Percentiles rank a stretch among this genome's conserved stretches.
These are phyloP conservation scores for Ascosphaera pollenicola DNA, from an alignment of 2,329 filamentous ascomycete genomes.

Conservation along the genomic window DNA sequence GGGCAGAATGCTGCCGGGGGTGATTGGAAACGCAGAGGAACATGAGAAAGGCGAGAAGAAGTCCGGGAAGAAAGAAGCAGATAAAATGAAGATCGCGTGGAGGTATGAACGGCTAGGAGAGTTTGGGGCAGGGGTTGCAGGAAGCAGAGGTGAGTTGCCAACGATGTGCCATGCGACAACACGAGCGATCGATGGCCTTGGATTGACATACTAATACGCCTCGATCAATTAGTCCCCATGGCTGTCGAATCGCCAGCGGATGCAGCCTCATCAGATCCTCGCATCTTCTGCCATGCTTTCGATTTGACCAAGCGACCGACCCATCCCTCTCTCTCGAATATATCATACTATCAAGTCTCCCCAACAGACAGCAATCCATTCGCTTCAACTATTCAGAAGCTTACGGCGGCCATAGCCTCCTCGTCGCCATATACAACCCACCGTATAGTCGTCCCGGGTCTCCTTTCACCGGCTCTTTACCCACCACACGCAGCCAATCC, in stretches of 20 bases:
- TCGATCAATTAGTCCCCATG: background rate
- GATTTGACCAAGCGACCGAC: conserved; percentile 46
- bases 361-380: conserved; percentile 32
- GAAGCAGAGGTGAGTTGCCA: conserved; percentile 35
- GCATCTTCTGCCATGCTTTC: conserved; percentile 49
- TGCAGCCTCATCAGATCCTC: too few relatives aligned
- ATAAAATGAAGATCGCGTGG: conserved; percentile 99
- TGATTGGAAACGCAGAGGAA: conserved; percentile 30
- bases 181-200: background rate
- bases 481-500: conserved; percentile 47
- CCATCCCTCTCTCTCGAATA: conserved; percentile 28
- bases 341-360: conserved; percentile 29
- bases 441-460: conserved; percentile 59
- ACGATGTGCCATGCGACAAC: background rate
- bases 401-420: conserved; percentile 33
- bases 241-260: too few relatives aligned
- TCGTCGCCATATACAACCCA: conserved; percentile 44
- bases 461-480: conserved; percentile 76
- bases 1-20: conserved; percentile 62
- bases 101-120: conserved; percentile 72
- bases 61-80: conserved; percentile 24
- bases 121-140: conserved; percentile 32
- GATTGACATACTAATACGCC: background rate
- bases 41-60: conserved; percentile 25
- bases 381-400: conserved; percentile 35